Percentiles rank a stretch among this genome's conserved stretches.
Evolutionary conservation across 495 filamentous ascomycete genomes (phyloP).

Genomic region (Eremomyces bilateralis): DNA sequence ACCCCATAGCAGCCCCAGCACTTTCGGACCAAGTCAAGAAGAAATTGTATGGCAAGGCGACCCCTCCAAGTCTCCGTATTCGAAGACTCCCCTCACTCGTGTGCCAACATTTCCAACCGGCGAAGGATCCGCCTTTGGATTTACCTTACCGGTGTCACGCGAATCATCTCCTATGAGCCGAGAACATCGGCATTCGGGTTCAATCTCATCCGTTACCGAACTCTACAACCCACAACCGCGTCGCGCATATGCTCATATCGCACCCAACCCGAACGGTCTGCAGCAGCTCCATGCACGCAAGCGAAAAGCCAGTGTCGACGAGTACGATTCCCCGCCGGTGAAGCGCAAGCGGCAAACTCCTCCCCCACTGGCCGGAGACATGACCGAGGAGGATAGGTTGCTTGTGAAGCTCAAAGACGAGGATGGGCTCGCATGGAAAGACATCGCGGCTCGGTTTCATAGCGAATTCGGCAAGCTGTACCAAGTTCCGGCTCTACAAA

Average conservation of each 20-base stretch:
- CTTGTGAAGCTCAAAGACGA: slow-evolving; percentile 46
- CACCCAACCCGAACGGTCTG: slow-evolving; percentile 12
- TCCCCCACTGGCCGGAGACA: slow-evolving; percentile 5
- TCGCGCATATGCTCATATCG: slow-evolving; percentile 15
- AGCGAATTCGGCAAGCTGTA: slow-evolving; percentile 40
- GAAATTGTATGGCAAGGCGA: slow-evolving; percentile 12
- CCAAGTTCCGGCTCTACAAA: slow-evolving; percentile 48
- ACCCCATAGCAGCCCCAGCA: slow-evolving; percentile 19
- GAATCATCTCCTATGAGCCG: slow-evolving; percentile 7
- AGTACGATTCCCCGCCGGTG: slow-evolving; percentile 11
- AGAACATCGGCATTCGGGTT: slow-evolving; percentile 9
- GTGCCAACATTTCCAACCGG: neutral
- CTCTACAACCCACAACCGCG: slow-evolving; percentile 15
- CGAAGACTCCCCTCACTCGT: neutral
- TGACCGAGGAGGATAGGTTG: slow-evolving; percentile 42
- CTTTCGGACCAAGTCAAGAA: slow-evolving; percentile 16
- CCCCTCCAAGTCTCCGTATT: neutral
- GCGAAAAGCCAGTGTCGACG: slow-evolving; percentile 7
- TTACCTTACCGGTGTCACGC: slow-evolving; percentile 11
- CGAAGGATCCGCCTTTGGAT: slow-evolving; percentile 7
- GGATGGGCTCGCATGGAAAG: slow-evolving; percentile 46
- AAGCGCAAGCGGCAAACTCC: neutral
- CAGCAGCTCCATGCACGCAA: slow-evolving; percentile 8
- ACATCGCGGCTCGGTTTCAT: slow-evolving; percentile 40
- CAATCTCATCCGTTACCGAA: slow-evolving; percentile 3